phyloP scores from a whole-genome alignment of 2,329 filamentous ascomycete genomes.

The Paramyrothecium roridum region DNA sequence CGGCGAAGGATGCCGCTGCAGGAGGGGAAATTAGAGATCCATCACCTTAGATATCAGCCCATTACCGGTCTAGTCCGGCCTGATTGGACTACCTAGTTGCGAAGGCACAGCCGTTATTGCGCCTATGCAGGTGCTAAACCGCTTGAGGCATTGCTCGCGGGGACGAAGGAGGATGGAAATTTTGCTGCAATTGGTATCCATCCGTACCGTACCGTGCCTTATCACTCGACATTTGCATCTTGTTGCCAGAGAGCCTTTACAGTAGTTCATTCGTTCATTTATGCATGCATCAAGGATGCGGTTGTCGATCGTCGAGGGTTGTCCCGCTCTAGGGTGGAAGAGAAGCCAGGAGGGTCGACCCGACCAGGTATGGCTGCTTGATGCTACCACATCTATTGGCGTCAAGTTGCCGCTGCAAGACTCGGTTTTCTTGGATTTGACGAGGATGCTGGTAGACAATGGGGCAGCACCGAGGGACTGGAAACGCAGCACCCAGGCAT shows the following conservation, averaged over 20 bases:
- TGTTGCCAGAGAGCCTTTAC: no score
- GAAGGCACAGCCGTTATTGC: conserved; percentile 16
- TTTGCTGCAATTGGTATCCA: no score
- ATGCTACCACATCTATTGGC: neutral
- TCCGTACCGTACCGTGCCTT: no score
- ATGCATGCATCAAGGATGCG: neutral
- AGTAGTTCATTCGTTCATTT: no score
- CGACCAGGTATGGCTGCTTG: neutral
- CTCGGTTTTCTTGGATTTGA: neutral
- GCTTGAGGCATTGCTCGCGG: neutral
- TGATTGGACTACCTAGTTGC: neutral
- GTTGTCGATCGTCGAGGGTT: neutral
- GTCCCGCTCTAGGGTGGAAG: neutral
- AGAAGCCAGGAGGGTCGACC: neutral
- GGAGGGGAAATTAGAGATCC: conserved; percentile 24
- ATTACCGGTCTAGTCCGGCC: conserved; percentile 3
- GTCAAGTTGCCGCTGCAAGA: neutral
- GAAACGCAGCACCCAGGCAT: neutral
- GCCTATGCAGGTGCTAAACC: conserved; percentile 10
- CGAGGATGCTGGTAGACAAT: neutral
- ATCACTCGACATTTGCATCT: no score
- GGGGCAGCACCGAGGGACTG: conserved; percentile 1
- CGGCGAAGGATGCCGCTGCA: conserved; percentile 26
- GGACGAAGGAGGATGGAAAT: neutral
- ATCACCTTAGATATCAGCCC: conserved; percentile 20